Evolutionary conservation across 805 yeast genomes (phyloP).

Genomic region (Lachancea meyersii): DNA sequence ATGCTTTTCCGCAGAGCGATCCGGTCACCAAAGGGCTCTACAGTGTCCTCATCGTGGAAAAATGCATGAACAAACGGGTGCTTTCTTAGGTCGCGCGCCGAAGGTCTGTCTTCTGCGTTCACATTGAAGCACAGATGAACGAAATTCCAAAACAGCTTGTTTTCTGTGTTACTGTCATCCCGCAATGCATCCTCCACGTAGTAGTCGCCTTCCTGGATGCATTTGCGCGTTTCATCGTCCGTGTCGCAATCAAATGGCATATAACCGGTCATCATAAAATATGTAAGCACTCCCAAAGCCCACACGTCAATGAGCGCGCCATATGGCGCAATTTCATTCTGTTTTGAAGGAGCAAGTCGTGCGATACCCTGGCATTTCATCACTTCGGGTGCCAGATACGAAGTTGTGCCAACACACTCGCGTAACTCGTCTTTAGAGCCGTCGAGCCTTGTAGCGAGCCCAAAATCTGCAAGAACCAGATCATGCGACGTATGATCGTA

Average conservation of each 20-base stretch:
- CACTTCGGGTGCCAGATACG: conserved; percentile 73
- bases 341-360: conserved; percentile 14
- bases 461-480: conserved; percentile 42
- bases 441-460: conserved; percentile 48
- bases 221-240: conserved; percentile 59
- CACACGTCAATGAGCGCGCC: conserved; percentile 60
- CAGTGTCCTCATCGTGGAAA: conserved; percentile 9
- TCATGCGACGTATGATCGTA: conserved; percentile 31
- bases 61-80: conserved; percentile 39
- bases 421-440: conserved; percentile 32
- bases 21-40: conserved; percentile 1
- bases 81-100: conserved; percentile 38
- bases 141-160: conserved; percentile 49
- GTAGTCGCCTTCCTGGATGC: conserved; percentile 53
- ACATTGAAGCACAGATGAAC: conserved; percentile 46
- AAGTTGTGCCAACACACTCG: conserved; percentile 61
- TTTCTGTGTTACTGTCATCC: conserved; percentile 44
- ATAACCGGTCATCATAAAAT: conserved; percentile 66
- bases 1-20: conserved; percentile 13
- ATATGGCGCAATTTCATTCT: conserved; percentile 35
- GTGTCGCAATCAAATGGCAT: conserved; percentile 74
- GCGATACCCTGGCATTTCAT: conserved; percentile 36
- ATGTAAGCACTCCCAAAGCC: conserved; percentile 70
- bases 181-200: conserved; percentile 55
- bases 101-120: conserved; percentile 41